A percentile compares a stretch with the other conserved stretches of the same genome.
Conservation (phyloP, 352 stramenopile genomes). For the Phytopythium kandeliae region DNA sequence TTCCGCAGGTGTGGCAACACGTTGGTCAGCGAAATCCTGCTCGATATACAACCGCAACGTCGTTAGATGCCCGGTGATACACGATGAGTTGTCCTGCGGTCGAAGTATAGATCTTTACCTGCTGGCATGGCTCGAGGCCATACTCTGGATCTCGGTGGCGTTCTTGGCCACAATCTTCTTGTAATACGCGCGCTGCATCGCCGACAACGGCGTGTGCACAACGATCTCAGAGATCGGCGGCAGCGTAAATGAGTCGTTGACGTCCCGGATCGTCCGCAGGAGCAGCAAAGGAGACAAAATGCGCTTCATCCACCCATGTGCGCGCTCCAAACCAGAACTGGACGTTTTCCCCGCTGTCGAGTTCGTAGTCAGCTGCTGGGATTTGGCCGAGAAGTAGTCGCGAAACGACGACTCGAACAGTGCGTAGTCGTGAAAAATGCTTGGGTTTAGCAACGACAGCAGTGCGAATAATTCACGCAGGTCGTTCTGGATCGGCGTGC, state of each 20-base stretch:
- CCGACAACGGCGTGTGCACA: constrained; percentile 65
- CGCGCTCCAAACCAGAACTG: constrained; percentile 16
- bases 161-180: constrained; percentile 74
- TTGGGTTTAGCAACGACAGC: constrained; percentile 77
- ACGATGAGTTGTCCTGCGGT: neutral
- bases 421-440: constrained; percentile 64
- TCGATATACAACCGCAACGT: neutral
- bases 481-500: constrained; percentile 87
- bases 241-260: constrained; percentile 60
- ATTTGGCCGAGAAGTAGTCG: constrained; percentile 64
- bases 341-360: neutral
- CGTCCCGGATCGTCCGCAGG: constrained; percentile 61
- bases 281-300: constrained; percentile 56
- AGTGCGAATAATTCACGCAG: constrained; percentile 80
- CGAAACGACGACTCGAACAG: constrained; percentile 49
- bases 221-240: constrained; percentile 72
- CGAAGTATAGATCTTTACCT: constrained; percentile 8
- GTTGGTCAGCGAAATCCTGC: constrained; percentile 91
- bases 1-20: constrained; percentile 94
- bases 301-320: constrained; percentile 49
- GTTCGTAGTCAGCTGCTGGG: constrained; percentile 24
- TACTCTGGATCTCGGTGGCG: constrained; percentile 41
- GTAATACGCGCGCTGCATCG: constrained; percentile 80
- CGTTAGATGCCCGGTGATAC: neutral
- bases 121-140: constrained; percentile 19